Conservation (phyloP, 1,139 yeast species). For the Candida tropicalis region DNA sequence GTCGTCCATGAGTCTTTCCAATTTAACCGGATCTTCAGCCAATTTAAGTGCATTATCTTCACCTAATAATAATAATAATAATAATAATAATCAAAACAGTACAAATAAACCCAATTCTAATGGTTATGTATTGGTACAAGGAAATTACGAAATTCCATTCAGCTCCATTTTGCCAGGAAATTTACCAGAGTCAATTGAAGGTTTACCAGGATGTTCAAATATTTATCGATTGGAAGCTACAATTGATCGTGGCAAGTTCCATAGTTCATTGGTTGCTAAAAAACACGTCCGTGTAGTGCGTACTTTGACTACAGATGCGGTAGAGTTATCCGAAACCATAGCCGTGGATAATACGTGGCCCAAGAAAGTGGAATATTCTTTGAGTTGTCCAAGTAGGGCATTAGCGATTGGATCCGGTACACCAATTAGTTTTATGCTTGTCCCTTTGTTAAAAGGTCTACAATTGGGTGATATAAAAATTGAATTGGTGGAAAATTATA, state of each 20-base stretch:
- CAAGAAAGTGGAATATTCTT: slow-evolving; percentile 83
- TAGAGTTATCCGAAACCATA: slow-evolving; percentile 87
- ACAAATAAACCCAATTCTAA: background rate
- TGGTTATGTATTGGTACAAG: slow-evolving; percentile 52
- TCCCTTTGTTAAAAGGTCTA: slow-evolving; percentile 82
- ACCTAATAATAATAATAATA: slow-evolving; percentile 19
- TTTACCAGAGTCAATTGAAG: slow-evolving; percentile 87
- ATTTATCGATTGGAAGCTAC: slow-evolving; percentile 77
- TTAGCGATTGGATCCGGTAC: slow-evolving; percentile 84
- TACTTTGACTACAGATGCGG: slow-evolving; percentile 84
- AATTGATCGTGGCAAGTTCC: slow-evolving; percentile 82
- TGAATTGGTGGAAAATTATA: slow-evolving; percentile 65
- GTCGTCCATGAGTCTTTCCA: slow-evolving; percentile 31
- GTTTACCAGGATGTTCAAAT: slow-evolving; percentile 83
- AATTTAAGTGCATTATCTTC: slow-evolving; percentile 12
- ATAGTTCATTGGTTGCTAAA: slow-evolving; percentile 62
- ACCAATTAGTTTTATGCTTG: slow-evolving; percentile 69
- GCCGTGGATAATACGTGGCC: slow-evolving; percentile 98
- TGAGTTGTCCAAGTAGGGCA: slow-evolving; percentile 86
- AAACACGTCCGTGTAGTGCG: slow-evolving; percentile 84
- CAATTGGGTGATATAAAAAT: slow-evolving; percentile 71
- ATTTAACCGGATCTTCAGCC: slow-evolving; percentile 20
- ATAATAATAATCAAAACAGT: background rate
- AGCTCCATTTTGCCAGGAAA: slow-evolving; percentile 83
- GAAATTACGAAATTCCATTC: slow-evolving; percentile 92